Percentiles rank a stretch among this genome's conserved stretches.
phyloP scores from a whole-genome alignment of 2,329 filamentous ascomycete genomes.

The Penicillium sp. region DNA sequence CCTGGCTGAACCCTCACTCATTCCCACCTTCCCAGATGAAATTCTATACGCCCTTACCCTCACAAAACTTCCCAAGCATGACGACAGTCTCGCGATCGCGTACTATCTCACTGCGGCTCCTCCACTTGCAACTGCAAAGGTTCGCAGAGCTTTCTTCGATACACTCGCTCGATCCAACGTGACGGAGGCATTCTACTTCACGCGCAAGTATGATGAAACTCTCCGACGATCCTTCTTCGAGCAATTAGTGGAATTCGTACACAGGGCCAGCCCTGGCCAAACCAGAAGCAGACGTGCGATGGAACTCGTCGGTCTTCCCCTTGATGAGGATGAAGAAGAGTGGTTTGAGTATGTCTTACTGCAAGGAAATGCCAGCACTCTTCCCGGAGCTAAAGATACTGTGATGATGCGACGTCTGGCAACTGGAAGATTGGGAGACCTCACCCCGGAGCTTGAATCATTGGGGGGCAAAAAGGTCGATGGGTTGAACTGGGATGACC shows the following conservation, averaged over 20 bases:
- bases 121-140: conserved; percentile 62
- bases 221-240: conserved; percentile 66
- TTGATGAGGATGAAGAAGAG: conserved; percentile 67
- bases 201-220: conserved; percentile 62
- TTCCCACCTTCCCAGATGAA: conserved; percentile 79
- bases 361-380: conserved; percentile 61
- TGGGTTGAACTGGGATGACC: conserved; percentile 54
- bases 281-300: conserved; percentile 57
- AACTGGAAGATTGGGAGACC: conserved; percentile 53
- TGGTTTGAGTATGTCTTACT: conserved; percentile 72
- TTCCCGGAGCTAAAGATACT: conserved; percentile 68
- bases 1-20: conserved; percentile 75
- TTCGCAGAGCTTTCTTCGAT: conserved; percentile 66
- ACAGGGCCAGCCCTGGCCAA: conserved; percentile 44
- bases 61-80: conserved; percentile 54
- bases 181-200: conserved; percentile 71
- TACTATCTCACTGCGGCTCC: conserved; percentile 78
- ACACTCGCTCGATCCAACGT: conserved; percentile 67
- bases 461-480: conserved; percentile 48
- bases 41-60: conserved; percentile 69
- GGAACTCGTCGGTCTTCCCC: conserved; percentile 70
- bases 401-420: conserved; percentile 72
- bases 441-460: conserved; percentile 36
- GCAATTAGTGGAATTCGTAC: conserved; percentile 60
- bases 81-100: conserved; percentile 67